These are phyloP conservation scores for Fonsecaea erecta DNA, from an alignment of 2,329 filamentous ascomycete species.

Conservation along the genomic window DNA sequence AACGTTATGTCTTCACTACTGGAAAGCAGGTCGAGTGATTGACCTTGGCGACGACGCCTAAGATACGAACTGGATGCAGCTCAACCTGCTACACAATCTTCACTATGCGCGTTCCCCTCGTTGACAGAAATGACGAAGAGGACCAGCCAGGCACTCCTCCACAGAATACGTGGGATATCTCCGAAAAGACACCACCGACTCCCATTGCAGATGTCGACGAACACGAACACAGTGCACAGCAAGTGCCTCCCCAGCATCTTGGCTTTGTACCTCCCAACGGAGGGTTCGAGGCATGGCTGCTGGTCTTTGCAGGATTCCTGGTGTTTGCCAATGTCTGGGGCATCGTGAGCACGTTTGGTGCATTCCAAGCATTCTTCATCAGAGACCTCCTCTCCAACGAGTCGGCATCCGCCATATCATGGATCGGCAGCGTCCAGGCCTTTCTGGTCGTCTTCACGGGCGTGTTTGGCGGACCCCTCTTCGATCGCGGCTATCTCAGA, in stretches of 20 bases:
- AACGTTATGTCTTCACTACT: neutral
- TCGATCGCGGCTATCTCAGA: constrained; percentile 60
- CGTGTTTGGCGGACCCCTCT: constrained; percentile 82
- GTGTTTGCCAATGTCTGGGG: constrained; percentile 73
- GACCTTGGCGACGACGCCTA: neutral
- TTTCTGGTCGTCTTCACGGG: constrained; percentile 84
- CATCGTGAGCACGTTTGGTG: constrained; percentile 52
- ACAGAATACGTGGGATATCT: neutral
- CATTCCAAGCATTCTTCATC: constrained; percentile 77
- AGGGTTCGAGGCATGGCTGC: constrained; percentile 77
- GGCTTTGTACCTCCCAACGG: constrained; percentile 57
- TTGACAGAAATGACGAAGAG: neutral
- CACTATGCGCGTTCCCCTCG: neutral
- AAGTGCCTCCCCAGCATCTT: neutral
- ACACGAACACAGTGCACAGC: neutral
- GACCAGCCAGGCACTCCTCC: neutral
- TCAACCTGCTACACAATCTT: neutral
- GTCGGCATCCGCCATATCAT: constrained; percentile 73
- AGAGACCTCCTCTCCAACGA: constrained; percentile 72
- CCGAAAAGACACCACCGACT: neutral
- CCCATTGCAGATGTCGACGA: neutral
- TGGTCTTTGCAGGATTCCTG: constrained; percentile 80
- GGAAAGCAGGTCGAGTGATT: neutral
- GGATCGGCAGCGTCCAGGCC: constrained; percentile 84
- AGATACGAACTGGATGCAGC: neutral